Evolutionary conservation across 495 filamentous ascomycete genomes (phyloP), one percentile per base, ranked within the genome.

Genomic region (Xylaria flabelliformis): DNA sequence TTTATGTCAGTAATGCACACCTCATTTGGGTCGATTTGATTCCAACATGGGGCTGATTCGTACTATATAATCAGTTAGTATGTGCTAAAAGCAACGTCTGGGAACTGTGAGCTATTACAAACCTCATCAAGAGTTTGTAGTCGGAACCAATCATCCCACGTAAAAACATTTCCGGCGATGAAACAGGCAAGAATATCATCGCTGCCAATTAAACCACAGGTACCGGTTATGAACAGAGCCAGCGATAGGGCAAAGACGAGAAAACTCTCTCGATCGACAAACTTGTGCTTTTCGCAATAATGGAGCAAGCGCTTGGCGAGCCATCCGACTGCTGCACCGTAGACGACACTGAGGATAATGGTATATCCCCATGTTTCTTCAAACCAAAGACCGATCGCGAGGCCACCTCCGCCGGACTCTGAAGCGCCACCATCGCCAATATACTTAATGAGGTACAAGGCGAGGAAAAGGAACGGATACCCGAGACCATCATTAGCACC

Each of bases 181-280:
- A 98, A 98, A 82, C 94, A 97, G 3, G 95, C 94, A 1, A 98
- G 86, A 19, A 97, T 91, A 72, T 97, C 95, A 80, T 97, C 95
- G 56, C 90, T 96, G 3, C 95, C 95, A 70, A 97, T 90, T 86
- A 97, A 88, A 13, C 94, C 94, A 74, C 92, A 94, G 13, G 94
- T 97, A 15, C 93, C 94, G 4, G 92, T 86, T 69, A 97, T 92
- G 76, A 98, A 97, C 12, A 96, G 84, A 77, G 84, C 77, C n/a
- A 82, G 73, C 6, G 82, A 82, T 59, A 85, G 76, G 46, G 84
- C 79, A 78, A 83, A 97, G 8, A 97, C 93, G 13, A 97, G 82
- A 77, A 97, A 97, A 80, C 92, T 97, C 81, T 97, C 94, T 42
- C 92, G 84, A 73, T 97, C 95, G 46, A 97, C 92, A 77, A 91